Conservation (phyloP, 2,329 filamentous ascomycete species). For the Aspergillus quadrilineatus region DNA sequence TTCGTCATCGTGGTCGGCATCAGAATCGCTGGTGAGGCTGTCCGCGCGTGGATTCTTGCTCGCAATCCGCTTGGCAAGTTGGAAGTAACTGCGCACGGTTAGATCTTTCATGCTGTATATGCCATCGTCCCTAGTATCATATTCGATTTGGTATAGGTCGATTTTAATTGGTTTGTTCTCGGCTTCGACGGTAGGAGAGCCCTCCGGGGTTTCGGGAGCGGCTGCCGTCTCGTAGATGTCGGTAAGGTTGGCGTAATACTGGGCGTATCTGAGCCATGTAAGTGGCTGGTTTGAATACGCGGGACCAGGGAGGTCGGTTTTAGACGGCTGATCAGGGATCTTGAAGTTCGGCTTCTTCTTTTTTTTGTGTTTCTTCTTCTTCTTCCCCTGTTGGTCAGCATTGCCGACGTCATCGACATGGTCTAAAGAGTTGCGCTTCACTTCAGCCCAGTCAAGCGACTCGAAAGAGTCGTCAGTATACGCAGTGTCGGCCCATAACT, state of each 20-base stretch:
- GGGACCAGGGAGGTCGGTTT: slow-evolving; percentile 73
- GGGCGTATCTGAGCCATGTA: slow-evolving; percentile 75
- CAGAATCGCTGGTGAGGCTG: slow-evolving; percentile 22
- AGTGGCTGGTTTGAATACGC: slow-evolving; percentile 85
- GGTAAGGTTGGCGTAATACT: slow-evolving; percentile 95
- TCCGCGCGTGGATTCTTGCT: slow-evolving; percentile 33
- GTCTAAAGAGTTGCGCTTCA: neutral
- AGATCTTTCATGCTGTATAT: slow-evolving; percentile 76
- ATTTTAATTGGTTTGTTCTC: slow-evolving; percentile 56
- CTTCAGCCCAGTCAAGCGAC: slow-evolving; percentile 5
- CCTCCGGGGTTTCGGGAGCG: neutral
- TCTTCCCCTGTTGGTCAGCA: slow-evolving; percentile 47
- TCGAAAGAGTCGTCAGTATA: neutral
- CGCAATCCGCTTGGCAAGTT: slow-evolving; percentile 77
- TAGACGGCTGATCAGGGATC: slow-evolving; percentile 70
- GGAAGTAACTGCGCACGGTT: slow-evolving; percentile 77
- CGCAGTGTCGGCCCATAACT: slow-evolving; percentile 32
- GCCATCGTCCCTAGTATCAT: slow-evolving; percentile 75
- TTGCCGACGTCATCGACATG: slow-evolving; percentile 15
- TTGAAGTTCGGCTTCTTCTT: slow-evolving; percentile 59
- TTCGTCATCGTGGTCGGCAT: slow-evolving; percentile 20
- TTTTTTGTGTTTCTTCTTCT: slow-evolving; percentile 47
- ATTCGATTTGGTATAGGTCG: slow-evolving; percentile 79
- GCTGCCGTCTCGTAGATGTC: slow-evolving; percentile 68
- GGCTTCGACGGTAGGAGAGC: slow-evolving; percentile 35